Evolutionary conservation across 169 alveolate genomes (phyloP).

Genomic region (Plasmodium relictum): DNA sequence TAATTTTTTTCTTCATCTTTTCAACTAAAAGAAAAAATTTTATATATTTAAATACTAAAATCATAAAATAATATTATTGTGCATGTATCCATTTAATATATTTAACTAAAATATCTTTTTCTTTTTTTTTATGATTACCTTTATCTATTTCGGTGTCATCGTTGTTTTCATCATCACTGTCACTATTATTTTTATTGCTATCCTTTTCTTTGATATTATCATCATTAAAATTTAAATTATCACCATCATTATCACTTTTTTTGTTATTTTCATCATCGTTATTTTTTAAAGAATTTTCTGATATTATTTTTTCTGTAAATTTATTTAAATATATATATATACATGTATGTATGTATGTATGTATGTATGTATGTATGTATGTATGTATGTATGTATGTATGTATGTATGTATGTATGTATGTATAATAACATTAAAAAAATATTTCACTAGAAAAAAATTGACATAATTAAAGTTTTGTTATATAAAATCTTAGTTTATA

Average conservation of each 20-base stretch:
- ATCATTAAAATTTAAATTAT: conserved; percentile 62
- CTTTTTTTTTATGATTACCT: conserved; percentile 1
- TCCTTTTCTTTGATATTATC: conserved; percentile 75
- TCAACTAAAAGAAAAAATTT: background rate
- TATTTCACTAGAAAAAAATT: too few relatives aligned
- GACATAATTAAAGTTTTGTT: too few relatives aligned
- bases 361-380: too few relatives aligned
- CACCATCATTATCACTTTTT: background rate
- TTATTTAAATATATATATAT: too few relatives aligned
- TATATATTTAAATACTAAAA: conserved; percentile 8
- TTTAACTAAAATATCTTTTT: background rate
- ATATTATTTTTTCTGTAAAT: too few relatives aligned
- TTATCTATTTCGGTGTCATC: background rate
- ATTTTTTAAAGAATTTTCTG: too few relatives aligned
- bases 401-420: too few relatives aligned
- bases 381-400: too few relatives aligned
- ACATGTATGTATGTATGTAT: too few relatives aligned
- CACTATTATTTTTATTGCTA: background rate
- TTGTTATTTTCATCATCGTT: too few relatives aligned
- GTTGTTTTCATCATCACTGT: background rate
- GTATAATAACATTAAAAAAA: too few relatives aligned
- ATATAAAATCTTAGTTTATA: too few relatives aligned
- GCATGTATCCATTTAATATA: background rate
- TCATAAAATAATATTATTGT: background rate
- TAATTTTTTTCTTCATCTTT: conserved; percentile 17